Evolutionary conservation across 257 asterid species (phyloP).

Genomic region (Echites panduratus): DNA sequence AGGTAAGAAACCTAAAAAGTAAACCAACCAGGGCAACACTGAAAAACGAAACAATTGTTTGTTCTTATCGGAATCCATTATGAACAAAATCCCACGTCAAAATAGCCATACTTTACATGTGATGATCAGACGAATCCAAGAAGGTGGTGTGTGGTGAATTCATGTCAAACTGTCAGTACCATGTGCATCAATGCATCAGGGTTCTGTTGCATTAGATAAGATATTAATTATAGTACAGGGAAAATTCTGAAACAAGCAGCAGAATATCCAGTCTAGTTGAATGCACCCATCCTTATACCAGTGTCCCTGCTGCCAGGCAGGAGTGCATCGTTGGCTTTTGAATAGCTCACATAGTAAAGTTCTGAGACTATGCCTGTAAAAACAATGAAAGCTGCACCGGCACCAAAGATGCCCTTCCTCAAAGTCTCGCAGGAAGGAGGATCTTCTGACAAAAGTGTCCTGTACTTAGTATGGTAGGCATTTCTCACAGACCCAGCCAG

Average conservation of each 20-base stretch:
- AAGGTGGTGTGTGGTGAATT: not conserved
- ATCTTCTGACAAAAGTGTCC: constrained; percentile 31
- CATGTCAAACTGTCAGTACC: not conserved
- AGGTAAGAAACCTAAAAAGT: not conserved
- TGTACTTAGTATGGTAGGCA: constrained; percentile 71
- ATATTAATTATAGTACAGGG: not conserved
- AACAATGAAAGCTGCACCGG: constrained; percentile 75
- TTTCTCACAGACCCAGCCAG: constrained; percentile 70
- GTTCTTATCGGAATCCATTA: not conserved
- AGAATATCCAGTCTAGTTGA: constrained; percentile 7
- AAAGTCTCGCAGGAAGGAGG: constrained; percentile 76
- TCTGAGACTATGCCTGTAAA: constrained; percentile 65
- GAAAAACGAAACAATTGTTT: not conserved
- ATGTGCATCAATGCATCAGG: not conserved
- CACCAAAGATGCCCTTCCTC: constrained; percentile 81
- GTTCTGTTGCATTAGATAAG: not conserved
- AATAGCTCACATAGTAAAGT: constrained; percentile 55
- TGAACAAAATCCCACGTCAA: not conserved
- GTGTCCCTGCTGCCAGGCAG: constrained; percentile 37
- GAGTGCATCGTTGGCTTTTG: constrained; percentile 44
- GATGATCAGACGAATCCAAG: constrained; percentile 1
- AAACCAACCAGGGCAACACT: not conserved
- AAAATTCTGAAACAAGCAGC: not conserved
- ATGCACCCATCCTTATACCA: constrained; percentile 70
- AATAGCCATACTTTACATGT: not conserved